phyloP scores from a whole-genome alignment of 495 filamentous ascomycete species.

The Aspergillus sparsus region DNA sequence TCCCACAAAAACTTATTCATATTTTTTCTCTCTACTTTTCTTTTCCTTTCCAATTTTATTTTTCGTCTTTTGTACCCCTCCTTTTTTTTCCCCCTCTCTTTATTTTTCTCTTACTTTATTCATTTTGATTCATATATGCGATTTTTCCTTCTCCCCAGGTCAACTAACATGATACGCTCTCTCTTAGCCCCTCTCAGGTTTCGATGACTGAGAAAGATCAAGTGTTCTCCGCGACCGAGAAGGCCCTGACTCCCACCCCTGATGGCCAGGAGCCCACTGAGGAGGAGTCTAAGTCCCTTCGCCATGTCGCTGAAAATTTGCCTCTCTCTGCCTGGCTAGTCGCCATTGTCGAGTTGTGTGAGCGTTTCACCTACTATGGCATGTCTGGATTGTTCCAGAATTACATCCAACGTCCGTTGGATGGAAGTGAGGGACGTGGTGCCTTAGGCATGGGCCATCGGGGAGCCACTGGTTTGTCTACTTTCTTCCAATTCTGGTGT shows the following conservation, averaged over 20 bases:
- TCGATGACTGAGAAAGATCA: conserved; percentile 32
- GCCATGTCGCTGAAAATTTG: conserved; percentile 57
- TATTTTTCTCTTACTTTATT: neutral
- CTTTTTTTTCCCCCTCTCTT: conserved; percentile 1
- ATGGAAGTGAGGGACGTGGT: conserved; percentile 52
- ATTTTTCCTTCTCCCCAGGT: no score
- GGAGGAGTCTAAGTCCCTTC: conserved; percentile 51
- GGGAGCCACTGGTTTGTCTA: conserved; percentile 59
- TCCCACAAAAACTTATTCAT: neutral
- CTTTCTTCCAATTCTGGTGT: conserved; percentile 66
- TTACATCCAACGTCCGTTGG: conserved; percentile 55
- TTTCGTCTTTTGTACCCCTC: neutral
- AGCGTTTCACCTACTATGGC: conserved; percentile 71
- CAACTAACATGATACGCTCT: no score
- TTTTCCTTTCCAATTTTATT: neutral
- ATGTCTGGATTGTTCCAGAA: conserved; percentile 57
- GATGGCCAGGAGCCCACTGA: conserved; percentile 58
- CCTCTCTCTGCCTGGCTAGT: conserved; percentile 61
- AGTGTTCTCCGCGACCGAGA: conserved; percentile 35
- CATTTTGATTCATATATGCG: neutral
- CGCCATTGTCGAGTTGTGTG: conserved; percentile 62
- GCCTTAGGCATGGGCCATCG: conserved; percentile 55
- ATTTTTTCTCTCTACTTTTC: conserved; percentile 10
- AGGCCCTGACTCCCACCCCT: conserved; percentile 33
- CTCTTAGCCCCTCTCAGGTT: neutral